These are phyloP conservation scores for Eutrema yunnanense DNA, from an alignment of 345 rosid species.

Conservation along the genomic window DNA sequence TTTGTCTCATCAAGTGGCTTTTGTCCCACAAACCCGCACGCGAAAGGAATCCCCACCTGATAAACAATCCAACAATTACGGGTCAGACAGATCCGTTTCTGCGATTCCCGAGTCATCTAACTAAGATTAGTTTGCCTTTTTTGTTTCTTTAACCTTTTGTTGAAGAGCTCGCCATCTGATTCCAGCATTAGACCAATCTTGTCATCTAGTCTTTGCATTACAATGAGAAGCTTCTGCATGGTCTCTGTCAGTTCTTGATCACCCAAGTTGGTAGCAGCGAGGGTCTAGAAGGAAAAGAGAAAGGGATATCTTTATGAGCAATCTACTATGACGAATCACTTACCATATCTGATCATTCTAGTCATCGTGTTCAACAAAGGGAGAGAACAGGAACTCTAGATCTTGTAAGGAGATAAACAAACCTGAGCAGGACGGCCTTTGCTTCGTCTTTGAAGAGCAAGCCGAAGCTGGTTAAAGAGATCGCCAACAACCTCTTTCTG, in stretches of 20 bases:
- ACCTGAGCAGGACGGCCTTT: slow-evolving; percentile 91
- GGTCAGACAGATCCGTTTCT: neutral
- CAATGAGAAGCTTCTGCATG: slow-evolving; percentile 86
- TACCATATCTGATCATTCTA: neutral
- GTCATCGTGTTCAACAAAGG: neutral
- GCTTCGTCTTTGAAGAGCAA: slow-evolving; percentile 74
- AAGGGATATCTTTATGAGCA: neutral
- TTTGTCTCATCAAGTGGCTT: slow-evolving; percentile 96
- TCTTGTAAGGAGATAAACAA: slow-evolving; percentile 26
- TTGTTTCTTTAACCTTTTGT: slow-evolving; percentile 45
- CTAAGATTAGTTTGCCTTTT: neutral
- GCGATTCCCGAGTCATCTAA: neutral
- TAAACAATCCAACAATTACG: neutral
- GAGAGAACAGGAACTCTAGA: neutral
- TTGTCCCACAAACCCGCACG: slow-evolving; percentile 96
- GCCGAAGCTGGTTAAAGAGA: slow-evolving; percentile 91
- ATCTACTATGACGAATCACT: neutral
- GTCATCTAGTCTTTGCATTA: slow-evolving; percentile 90
- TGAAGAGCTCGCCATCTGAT: slow-evolving; percentile 86
- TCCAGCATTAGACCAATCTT: slow-evolving; percentile 86
- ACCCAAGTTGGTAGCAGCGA: slow-evolving; percentile 83
- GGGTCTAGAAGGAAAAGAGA: slow-evolving; percentile 48
- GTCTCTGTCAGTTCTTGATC: slow-evolving; percentile 84
- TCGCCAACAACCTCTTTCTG: slow-evolving; percentile 87
- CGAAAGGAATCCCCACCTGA: slow-evolving; percentile 94